A percentile compares a stretch with the other conserved stretches of the same genome.
phyloP scores from a whole-genome alignment of 768 basidiomycete genomes.

The Lanmaoa rubissima region DNA sequence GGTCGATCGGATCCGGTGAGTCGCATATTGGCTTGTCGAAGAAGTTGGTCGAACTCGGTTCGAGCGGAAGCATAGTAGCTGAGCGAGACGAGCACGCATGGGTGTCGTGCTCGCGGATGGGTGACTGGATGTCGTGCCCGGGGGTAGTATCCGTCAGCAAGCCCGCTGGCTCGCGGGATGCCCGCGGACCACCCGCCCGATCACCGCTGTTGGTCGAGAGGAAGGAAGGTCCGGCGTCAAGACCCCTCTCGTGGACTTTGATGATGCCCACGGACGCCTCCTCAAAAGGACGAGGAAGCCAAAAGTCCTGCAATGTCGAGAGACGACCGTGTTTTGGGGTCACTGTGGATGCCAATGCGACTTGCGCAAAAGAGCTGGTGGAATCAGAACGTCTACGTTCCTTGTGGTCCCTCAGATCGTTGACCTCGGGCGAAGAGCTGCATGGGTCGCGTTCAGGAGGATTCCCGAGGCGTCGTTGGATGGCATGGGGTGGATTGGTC shows the following conservation, averaged over 20 bases:
- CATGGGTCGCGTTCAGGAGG: neutral
- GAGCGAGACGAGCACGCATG: neutral
- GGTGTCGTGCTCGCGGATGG: neutral
- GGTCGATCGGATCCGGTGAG: slow-evolving; percentile 19
- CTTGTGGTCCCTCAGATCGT: neutral
- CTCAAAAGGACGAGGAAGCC: slow-evolving; percentile 22
- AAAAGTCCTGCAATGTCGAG: slow-evolving; percentile 16
- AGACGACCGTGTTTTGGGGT: slow-evolving; percentile 1
- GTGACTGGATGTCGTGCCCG: neutral
- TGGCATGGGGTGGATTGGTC: neutral
- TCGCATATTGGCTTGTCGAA: slow-evolving; percentile 21
- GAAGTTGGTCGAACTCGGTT: slow-evolving; percentile 1
- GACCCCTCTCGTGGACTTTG: slow-evolving; percentile 18
- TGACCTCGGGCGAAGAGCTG: neutral
- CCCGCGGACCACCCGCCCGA: neutral
- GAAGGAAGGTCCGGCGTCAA: slow-evolving; percentile 15
- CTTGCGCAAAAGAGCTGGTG: slow-evolving; percentile 13
- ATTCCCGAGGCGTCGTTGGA: neutral
- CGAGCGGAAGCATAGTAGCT: neutral
- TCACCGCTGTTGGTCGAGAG: neutral
- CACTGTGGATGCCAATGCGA: slow-evolving; percentile 14
- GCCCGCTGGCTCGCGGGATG: neutral
- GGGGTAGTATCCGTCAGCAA: neutral
- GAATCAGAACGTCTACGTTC: slow-evolving; percentile 13
- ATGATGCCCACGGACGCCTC: neutral